Percentiles rank a stretch among this genome's conserved stretches.
Conservation (phyloP, 2,329 filamentous ascomycete genomes). For the Sclerotinia minor region DNA sequence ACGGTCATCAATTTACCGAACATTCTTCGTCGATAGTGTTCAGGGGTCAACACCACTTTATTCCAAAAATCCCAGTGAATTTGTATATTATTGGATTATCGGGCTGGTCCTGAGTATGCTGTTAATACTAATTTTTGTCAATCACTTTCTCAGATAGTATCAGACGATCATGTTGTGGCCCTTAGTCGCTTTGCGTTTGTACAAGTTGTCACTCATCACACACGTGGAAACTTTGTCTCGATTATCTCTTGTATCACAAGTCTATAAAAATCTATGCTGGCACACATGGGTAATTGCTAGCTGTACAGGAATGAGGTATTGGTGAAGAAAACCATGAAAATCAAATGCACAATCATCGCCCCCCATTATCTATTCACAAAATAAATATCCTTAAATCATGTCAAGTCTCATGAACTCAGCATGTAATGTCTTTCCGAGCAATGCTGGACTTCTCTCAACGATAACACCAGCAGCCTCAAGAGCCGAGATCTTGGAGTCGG, state of each 20-base stretch:
- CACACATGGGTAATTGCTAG: slow-evolving; percentile 38
- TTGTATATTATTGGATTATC: neutral
- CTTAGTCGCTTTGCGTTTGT: neutral
- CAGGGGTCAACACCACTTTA: slow-evolving; percentile 2
- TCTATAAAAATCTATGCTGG: slow-evolving; percentile 26
- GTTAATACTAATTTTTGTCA: neutral
- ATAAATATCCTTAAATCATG: slow-evolving; percentile 65
- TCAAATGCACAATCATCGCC: slow-evolving; percentile 35
- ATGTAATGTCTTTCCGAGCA: slow-evolving; percentile 89
- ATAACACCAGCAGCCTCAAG: slow-evolving; percentile 91
- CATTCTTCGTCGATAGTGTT: neutral
- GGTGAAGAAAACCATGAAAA: slow-evolving; percentile 35
- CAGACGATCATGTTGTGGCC: neutral
- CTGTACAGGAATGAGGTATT: slow-evolving; percentile 43
- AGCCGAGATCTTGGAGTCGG: slow-evolving; percentile 96
- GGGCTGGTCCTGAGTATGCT: slow-evolving; percentile 3
- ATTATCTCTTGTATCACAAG: slow-evolving; percentile 20
- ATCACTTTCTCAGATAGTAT: neutral
- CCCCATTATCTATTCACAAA: slow-evolving; percentile 36
- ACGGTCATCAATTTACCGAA: slow-evolving; percentile 15
- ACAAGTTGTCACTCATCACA: neutral
- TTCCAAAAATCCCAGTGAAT: neutral
- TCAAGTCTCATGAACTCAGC: slow-evolving; percentile 96
- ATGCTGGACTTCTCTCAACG: slow-evolving; percentile 91
- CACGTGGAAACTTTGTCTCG: neutral